Evolutionary conservation across 2,329 filamentous ascomycete species (phyloP).

Genomic region (Akanthomyces lecanii): DNA sequence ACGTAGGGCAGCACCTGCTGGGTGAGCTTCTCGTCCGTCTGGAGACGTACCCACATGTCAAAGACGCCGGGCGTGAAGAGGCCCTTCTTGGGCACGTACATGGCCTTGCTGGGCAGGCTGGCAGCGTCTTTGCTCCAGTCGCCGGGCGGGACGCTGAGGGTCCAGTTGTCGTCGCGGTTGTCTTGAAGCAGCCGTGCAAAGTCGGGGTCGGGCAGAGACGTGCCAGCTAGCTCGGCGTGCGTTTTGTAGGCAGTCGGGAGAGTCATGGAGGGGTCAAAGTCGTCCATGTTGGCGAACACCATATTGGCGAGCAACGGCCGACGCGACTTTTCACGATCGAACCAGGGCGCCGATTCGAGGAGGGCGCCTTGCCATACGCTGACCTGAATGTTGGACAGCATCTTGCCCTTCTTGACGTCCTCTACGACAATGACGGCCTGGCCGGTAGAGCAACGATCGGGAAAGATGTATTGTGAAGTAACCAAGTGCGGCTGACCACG

Average conservation of each 20-base stretch:
- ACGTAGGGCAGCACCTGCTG: constrained; percentile 59
- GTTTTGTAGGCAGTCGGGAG: constrained; percentile 27
- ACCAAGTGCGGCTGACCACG: constrained; percentile 31
- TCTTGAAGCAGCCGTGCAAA: constrained; percentile 17
- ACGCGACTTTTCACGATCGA: constrained; percentile 25
- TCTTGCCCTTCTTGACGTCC: constrained; percentile 33
- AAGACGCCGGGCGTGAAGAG: constrained; percentile 13
- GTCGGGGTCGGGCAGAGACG: constrained; percentile 20
- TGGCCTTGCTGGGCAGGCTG: background rate
- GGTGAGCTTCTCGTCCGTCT: constrained; percentile 56
- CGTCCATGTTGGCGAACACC: constrained; percentile 27
- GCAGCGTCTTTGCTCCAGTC: background rate
- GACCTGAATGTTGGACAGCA: constrained; percentile 33
- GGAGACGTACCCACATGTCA: constrained; percentile 61
- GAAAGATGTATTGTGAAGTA: constrained; percentile 33
- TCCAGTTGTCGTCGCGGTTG: constrained; percentile 21
- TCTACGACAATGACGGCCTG: constrained; percentile 31
- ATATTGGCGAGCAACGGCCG: constrained; percentile 31
- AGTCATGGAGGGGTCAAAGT: constrained; percentile 27
- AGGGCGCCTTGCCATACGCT: constrained; percentile 34
- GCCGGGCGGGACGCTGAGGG: constrained; percentile 16
- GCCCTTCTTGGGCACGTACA: constrained; percentile 10
- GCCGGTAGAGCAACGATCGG: constrained; percentile 31
- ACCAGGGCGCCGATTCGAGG: constrained; percentile 27
- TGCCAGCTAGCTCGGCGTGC: constrained; percentile 17